Conservation (phyloP, 345 rosid genomes). For the Luvunga scandens region DNA sequence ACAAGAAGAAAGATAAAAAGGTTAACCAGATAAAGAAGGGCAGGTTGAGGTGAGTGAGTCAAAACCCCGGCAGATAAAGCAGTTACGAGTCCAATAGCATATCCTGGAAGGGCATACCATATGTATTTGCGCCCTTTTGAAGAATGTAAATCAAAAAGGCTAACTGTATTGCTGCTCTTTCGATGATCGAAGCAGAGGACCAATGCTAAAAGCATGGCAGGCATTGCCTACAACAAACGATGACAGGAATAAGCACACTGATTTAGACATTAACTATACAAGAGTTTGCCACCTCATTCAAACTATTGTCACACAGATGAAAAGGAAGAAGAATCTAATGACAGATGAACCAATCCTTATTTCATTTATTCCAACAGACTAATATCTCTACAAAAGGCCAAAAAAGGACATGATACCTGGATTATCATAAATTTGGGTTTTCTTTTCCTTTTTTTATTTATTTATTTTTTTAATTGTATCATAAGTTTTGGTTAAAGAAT, state of each 20-base stretch:
- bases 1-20: neutral
- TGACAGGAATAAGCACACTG: neutral
- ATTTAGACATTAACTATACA: neutral
- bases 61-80: slow-evolving; percentile 86
- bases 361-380: neutral
- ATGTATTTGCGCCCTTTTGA: slow-evolving; percentile 85
- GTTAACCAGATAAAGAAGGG: slow-evolving; percentile 88
- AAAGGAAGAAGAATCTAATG: neutral
- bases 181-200: slow-evolving; percentile 86
- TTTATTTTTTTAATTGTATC: no score
- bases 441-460: no score
- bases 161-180: slow-evolving; percentile 76
- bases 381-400: neutral
- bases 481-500: neutral
- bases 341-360: neutral
- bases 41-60: slow-evolving; percentile 88
- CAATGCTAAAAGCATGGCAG: slow-evolving; percentile 89
- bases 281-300: neutral
- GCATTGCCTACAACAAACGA: slow-evolving; percentile 69
- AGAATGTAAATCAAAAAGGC: slow-evolving; percentile 55
- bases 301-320: neutral
- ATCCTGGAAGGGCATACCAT: slow-evolving; percentile 90
- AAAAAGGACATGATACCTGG: neutral
- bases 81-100: slow-evolving; percentile 70
- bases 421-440: neutral